These are phyloP conservation scores for Fraxinus quadrangulata DNA, from an alignment of 257 asterid species.

Conservation along the genomic window DNA sequence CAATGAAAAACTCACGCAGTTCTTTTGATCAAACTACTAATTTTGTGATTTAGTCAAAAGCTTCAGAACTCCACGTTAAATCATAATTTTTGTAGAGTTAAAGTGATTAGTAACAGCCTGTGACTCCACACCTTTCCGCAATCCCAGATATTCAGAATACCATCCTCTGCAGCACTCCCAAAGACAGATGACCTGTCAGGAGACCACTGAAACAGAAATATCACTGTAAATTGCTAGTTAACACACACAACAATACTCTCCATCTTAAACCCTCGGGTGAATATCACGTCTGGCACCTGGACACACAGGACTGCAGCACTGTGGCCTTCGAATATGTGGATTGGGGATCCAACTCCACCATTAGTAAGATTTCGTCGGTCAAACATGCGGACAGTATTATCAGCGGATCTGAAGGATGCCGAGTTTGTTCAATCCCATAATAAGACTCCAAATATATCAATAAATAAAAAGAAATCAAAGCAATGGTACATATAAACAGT, in stretches of 20 bases:
- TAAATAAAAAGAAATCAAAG: too few relatives aligned
- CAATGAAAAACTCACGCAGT: too few relatives aligned
- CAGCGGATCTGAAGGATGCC: constrained; percentile 43
- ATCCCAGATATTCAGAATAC: constrained; percentile 90
- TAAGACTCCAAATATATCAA: not conserved
- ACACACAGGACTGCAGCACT: constrained; percentile 53
- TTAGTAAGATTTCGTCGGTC: constrained; percentile 88
- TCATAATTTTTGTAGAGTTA: too few relatives aligned
- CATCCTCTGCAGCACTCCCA: constrained; percentile 98
- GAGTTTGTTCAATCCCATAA: constrained; percentile 8
- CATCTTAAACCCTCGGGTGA: not conserved
- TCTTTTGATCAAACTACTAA: too few relatives aligned
- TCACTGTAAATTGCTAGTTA: constrained; percentile 3
- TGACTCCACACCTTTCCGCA: constrained; percentile 53
- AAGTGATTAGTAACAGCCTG: constrained; percentile 6
- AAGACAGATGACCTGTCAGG: constrained; percentile 84
- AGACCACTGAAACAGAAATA: constrained; percentile 70
- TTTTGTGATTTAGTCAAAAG: too few relatives aligned
- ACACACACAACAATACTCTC: not conserved
- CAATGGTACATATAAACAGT: too few relatives aligned
- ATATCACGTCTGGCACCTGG: constrained; percentile 40
- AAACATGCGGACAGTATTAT: constrained; percentile 66
- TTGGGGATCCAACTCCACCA: constrained; percentile 56
- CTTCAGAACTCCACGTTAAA: too few relatives aligned
- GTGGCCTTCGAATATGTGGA: constrained; percentile 49